Evolutionary conservation across 305 asterid species (phyloP), one percentile per base, ranked within the genome.

Genomic region (Rubia tinctorum): DNA sequence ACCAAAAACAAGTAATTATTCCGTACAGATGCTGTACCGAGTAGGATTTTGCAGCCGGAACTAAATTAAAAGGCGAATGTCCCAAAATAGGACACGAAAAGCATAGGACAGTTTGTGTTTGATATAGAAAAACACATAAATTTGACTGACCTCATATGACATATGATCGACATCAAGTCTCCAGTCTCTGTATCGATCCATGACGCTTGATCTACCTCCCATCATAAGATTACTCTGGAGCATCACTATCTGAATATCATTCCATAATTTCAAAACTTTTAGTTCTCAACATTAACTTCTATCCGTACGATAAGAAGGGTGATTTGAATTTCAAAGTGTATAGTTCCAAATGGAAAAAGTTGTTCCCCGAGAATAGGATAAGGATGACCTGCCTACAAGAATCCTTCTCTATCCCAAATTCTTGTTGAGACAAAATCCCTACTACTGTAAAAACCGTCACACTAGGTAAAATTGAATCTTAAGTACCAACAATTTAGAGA

Each of bases 121-220:
- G 47, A 43, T 43, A 43, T 8, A 1, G 47, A 7, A 53, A 15
- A 49, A 49, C 62, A 62, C 22, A 66, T 23, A 37, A 12, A 44
- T 7, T 45, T 71, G 73, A 74, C 77, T 62, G 60, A 86, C 99
- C 99, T 94, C 99, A 20, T 94, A 94, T 44, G 99, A 86, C 99
- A 94, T 94, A 82, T 81, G 81, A 79, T 94, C 99, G 22, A 89
- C 83, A 59, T 94, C 97, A 66, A 94, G 96, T 82, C 99, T 86
- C 86, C 82, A 85, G 68, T 86, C 96, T 69, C 91, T 76, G 85
- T 87, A 86, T 77, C 88, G 82, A 70, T 94, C 98, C 0, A 76
- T 78, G 69, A 86, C 80, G 20, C 80, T 85, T 0, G 80, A 73
- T 79, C 96, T 86, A 78, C 87, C 95, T 68, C 93, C 93, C 91